phyloP scores from a whole-genome alignment of 2,329 filamentous ascomycete species.

The Fusarium pininemorale region DNA sequence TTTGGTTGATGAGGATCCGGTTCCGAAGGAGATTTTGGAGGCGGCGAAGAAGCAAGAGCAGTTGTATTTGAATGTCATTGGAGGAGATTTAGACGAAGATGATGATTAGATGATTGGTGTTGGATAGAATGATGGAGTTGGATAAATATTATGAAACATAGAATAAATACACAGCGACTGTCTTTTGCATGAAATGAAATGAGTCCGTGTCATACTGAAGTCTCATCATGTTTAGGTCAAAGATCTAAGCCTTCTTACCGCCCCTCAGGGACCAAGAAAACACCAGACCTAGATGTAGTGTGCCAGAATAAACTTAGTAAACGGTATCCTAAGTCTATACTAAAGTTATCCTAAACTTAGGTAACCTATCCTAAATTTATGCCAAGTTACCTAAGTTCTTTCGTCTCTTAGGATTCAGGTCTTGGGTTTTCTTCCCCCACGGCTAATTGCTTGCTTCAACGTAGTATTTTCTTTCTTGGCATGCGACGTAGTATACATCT shows the following conservation, averaged over 20 bases:
- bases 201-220: no score
- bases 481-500: not conserved
- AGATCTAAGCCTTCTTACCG: no score
- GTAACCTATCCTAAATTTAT: no score
- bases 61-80: constrained; percentile 48
- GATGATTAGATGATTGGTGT: not conserved
- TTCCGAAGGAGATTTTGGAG: constrained; percentile 48
- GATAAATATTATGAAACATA: not conserved
- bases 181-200: not conserved
- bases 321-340: no score
- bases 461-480: not conserved
- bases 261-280: no score
- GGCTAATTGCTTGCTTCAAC: no score
- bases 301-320: no score
- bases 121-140: not conserved
- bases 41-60: constrained; percentile 48
- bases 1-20: constrained; percentile 45
- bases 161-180: not conserved
- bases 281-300: no score
- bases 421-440: no score
- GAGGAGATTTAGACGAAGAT: constrained; percentile 17
- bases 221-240: no score
- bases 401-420: no score
- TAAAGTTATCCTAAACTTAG: not conserved
- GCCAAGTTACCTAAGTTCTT: no score